These are phyloP conservation scores for Podila horticola DNA, from an alignment of 192 early-diverging fungal genomes.

Conservation along the genomic window DNA sequence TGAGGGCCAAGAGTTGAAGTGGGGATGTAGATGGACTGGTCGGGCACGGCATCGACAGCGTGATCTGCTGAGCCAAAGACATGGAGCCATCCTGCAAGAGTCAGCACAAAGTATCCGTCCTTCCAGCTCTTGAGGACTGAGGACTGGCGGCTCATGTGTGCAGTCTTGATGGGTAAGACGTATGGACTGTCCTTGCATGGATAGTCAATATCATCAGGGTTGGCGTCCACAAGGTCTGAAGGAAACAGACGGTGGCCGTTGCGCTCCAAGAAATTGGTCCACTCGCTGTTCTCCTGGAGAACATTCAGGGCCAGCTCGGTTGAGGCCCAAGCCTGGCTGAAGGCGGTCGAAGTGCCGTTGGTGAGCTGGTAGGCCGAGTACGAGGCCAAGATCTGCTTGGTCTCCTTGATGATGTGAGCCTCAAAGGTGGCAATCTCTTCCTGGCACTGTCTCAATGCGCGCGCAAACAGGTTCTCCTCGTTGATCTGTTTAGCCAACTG, in stretches of 20 bases:
- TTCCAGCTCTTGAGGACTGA: conserved; percentile 55
- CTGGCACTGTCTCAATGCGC: conserved; percentile 46
- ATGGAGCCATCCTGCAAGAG: conserved; percentile 55
- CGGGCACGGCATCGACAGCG: conserved; percentile 35
- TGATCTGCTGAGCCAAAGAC: conserved; percentile 39
- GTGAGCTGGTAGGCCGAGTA: conserved; percentile 35
- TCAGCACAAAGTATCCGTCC: conserved; percentile 57
- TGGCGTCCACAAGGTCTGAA: conserved; percentile 52
- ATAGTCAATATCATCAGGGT: conserved; percentile 54
- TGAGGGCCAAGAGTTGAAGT: conserved; percentile 34
- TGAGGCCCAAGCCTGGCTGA: conserved; percentile 31
- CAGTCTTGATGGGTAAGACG: conserved; percentile 51
- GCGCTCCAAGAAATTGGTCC: conserved; percentile 46
- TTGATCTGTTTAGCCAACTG: conserved; percentile 42
- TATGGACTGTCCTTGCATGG: conserved; percentile 50
- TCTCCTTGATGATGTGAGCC: conserved; percentile 32
- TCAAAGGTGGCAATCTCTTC: conserved; percentile 41
- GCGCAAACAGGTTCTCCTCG: conserved; percentile 45
- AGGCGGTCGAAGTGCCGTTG: conserved; percentile 11
- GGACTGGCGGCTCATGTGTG: conserved; percentile 47
- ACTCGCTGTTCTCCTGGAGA: conserved; percentile 53
- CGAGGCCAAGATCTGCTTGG: conserved; percentile 39
- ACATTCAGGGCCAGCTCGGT: conserved; percentile 42
- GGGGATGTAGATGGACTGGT: conserved; percentile 57
- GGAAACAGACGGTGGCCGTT: conserved; percentile 49